Evolutionary conservation across 805 yeast genomes (phyloP).

Genomic region (Cephaloascus fragrans): DNA sequence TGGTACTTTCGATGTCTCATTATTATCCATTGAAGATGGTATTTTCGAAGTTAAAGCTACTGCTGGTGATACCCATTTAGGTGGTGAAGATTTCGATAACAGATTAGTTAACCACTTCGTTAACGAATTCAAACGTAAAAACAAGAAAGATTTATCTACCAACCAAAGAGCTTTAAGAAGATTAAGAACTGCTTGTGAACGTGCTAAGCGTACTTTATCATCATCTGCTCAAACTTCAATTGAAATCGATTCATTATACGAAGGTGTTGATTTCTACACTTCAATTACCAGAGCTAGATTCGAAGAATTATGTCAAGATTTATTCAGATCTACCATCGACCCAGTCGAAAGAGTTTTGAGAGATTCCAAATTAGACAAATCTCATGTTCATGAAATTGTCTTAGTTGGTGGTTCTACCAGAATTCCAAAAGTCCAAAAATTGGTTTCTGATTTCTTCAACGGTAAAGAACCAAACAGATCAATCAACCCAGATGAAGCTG

Average conservation of each 20-base stretch:
- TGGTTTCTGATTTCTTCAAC: conserved; percentile 92
- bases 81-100: conserved; percentile 99
- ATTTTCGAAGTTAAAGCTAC: conserved; percentile 95
- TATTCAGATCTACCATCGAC: conserved; percentile 87
- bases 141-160: conserved; percentile 85
- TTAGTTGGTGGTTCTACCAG: conserved; percentile 97
- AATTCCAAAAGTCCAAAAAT: conserved; percentile 94
- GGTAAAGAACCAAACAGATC: conserved; percentile 97
- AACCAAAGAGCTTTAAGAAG: conserved; percentile 98
- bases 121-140: conserved; percentile 94
- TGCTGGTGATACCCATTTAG: conserved; percentile 80
- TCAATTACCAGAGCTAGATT: conserved; percentile 95
- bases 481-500: conserved; percentile 98
- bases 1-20: conserved; percentile 95
- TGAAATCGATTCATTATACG: conserved; percentile 90
- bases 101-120: conserved; percentile 91
- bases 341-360: conserved; percentile 93
- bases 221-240: conserved; percentile 92
- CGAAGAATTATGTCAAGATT: conserved; percentile 90
- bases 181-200: conserved; percentile 97
- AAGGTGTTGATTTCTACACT: conserved; percentile 95
- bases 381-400: conserved; percentile 85
- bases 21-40: conserved; percentile 89
- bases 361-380: conserved; percentile 85
- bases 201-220: conserved; percentile 98